Conservation (phyloP, 495 filamentous ascomycete species). For the Alectoria sarmentosa region DNA sequence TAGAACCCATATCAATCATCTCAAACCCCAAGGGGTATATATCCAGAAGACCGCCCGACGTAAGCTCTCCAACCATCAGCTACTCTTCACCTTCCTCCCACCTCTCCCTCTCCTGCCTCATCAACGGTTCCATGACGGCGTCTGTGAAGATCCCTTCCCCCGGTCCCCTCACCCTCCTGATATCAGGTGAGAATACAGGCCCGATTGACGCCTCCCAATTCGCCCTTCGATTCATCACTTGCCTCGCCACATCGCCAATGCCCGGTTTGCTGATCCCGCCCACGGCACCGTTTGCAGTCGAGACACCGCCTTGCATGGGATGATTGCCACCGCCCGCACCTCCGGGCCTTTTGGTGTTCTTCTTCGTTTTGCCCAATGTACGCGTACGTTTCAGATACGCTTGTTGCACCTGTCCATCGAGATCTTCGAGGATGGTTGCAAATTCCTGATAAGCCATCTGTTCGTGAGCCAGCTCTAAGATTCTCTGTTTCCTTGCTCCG, state of each 20-base stretch:
- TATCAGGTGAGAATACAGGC: constrained; percentile 74
- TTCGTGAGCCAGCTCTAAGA: constrained; percentile 80
- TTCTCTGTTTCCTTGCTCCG: constrained; percentile 77
- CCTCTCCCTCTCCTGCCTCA: constrained; percentile 63
- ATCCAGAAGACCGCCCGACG: neutral
- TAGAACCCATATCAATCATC: neutral
- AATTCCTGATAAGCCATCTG: constrained; percentile 95
- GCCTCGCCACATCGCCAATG: constrained; percentile 84
- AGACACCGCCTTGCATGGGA: constrained; percentile 8
- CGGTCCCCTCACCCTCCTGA: constrained; percentile 47
- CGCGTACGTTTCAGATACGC: constrained; percentile 96
- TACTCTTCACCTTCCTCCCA: constrained; percentile 52
- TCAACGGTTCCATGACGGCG: constrained; percentile 45
- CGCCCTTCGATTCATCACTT: constrained; percentile 78
- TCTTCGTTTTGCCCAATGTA: constrained; percentile 88
- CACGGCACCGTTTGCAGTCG: constrained; percentile 44
- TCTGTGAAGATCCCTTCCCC: constrained; percentile 60
- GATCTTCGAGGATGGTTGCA: constrained; percentile 90
- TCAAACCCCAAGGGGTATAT: neutral
- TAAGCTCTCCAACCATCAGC: neutral
- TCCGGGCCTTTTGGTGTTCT: constrained; percentile 71
- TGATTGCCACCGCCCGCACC: constrained; percentile 50
- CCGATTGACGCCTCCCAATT: constrained; percentile 86
- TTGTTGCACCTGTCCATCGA: constrained; percentile 90
- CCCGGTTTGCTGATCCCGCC: constrained; percentile 58